These are phyloP conservation scores for Nakaseomyces nivariensis DNA, from an alignment of 1,139 yeast genomes.

Conservation along the genomic window DNA sequence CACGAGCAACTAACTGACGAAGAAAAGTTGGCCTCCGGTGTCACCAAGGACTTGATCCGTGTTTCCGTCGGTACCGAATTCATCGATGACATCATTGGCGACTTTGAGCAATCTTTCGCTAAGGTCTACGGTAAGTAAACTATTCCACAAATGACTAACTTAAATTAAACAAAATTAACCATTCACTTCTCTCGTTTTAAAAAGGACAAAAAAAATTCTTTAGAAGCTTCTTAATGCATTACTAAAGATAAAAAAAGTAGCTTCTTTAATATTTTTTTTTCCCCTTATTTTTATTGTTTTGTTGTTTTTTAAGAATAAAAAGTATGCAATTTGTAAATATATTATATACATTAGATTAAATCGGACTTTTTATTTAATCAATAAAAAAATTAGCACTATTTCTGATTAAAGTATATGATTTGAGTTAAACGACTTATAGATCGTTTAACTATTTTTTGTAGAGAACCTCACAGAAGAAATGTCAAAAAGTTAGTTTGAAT, in stretches of 20 bases:
- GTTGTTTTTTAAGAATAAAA: neutral
- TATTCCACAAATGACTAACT: neutral
- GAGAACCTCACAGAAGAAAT: too few relatives aligned
- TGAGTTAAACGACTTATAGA: too few relatives aligned
- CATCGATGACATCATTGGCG: constrained; percentile 80
- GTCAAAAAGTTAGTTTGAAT: too few relatives aligned
- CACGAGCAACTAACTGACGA: constrained; percentile 82
- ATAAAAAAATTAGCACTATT: too few relatives aligned
- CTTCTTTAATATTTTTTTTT: neutral
- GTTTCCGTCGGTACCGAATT: constrained; percentile 84
- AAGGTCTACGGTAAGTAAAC: constrained; percentile 34
- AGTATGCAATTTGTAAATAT: neutral
- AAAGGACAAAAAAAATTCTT: too few relatives aligned
- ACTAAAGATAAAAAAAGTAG: neutral
- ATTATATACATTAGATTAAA: neutral
- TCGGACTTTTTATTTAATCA: neutral
- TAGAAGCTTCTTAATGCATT: too few relatives aligned
- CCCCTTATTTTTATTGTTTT: neutral
- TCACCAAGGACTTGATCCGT: constrained; percentile 77
- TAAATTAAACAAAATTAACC: neutral
- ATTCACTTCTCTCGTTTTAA: neutral
- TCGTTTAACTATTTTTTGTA: too few relatives aligned
- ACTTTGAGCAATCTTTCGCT: constrained; percentile 73
- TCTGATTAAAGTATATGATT: too few relatives aligned
- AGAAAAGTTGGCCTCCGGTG: constrained; percentile 77